Conservation (phyloP, 164 flowering plant species). For the Taxillus chinensis region DNA sequence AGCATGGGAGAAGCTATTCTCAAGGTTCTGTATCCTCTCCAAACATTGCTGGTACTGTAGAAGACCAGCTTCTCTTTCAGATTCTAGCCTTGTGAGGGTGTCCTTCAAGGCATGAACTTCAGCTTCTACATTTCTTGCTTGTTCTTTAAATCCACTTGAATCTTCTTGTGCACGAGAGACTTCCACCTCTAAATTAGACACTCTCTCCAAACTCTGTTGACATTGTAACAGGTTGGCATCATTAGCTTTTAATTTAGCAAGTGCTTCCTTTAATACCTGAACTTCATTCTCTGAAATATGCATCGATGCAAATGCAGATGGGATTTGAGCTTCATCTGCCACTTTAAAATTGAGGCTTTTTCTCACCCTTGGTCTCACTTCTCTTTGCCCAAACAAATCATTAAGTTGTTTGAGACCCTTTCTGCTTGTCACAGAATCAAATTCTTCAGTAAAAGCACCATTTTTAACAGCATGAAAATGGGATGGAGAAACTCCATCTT, state of each 20-base stretch:
- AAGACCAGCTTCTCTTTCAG: constrained; percentile 44
- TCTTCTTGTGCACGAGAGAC: constrained; percentile 40
- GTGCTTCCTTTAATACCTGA: constrained; percentile 32
- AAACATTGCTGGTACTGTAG: constrained; percentile 37
- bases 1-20: constrained; percentile 20
- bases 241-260: constrained; percentile 51
- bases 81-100: constrained; percentile 28
- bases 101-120: constrained; percentile 38
- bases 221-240: constrained; percentile 39
- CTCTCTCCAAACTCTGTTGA: constrained; percentile 37
- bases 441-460: constrained; percentile 43
- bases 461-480: constrained; percentile 26
- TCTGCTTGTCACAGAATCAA: constrained; percentile 22
- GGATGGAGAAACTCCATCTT: constrained; percentile 22
- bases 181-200: constrained; percentile 42
- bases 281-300: constrained; percentile 38
- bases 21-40: constrained; percentile 35
- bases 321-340: constrained; percentile 15
- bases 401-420: constrained; percentile 28
- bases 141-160: constrained; percentile 33
- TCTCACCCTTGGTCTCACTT: constrained; percentile 19
- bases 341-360: constrained; percentile 41
- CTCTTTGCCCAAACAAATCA: constrained; percentile 23
- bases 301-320: constrained; percentile 19
- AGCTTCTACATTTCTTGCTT: constrained; percentile 45